A percentile compares a stretch with the other conserved stretches of the same genome.
Conservation (phyloP, 83 land plant genomes). For the Diphasiastrum complanatum region DNA sequence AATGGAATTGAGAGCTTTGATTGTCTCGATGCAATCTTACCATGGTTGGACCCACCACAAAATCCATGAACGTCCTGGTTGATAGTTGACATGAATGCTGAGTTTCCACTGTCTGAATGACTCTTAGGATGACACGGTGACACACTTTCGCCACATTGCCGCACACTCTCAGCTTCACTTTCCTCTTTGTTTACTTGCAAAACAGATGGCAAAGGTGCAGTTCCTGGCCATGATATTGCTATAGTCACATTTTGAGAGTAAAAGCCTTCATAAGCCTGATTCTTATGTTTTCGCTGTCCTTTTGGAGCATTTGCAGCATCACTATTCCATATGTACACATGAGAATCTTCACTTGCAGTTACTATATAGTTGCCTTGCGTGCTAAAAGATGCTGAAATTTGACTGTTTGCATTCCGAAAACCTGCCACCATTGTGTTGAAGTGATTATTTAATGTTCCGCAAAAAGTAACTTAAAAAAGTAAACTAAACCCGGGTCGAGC, state of each 20-base stretch:
- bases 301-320: slow-evolving; percentile 33
- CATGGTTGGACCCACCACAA: background rate
- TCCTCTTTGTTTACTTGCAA: background rate
- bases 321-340: slow-evolving; percentile 79
- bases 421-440: too few relatives aligned
- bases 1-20: background rate
- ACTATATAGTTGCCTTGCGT: slow-evolving; percentile 66
- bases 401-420: slow-evolving; percentile 85
- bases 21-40: background rate
- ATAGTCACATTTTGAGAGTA: slow-evolving; percentile 62
- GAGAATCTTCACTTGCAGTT: slow-evolving; percentile 92
- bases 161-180: slow-evolving; percentile 2
- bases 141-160: background rate
- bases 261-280: slow-evolving; percentile 72
- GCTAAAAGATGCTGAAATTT: slow-evolving; percentile 73
- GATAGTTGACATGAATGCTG: too few relatives aligned
- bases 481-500: too few relatives aligned
- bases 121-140: too few relatives aligned
- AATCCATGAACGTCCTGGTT: too few relatives aligned
- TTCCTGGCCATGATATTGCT: slow-evolving; percentile 86
- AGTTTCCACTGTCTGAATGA: too few relatives aligned
- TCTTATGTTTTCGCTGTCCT: slow-evolving; percentile 28
- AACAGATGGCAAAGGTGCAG: slow-evolving; percentile 5
- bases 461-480: too few relatives aligned
- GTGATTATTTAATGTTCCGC: too few relatives aligned